Evolutionary conservation across 2,329 filamentous ascomycete genomes (phyloP).

Genomic region (Microdochium nivale): DNA sequence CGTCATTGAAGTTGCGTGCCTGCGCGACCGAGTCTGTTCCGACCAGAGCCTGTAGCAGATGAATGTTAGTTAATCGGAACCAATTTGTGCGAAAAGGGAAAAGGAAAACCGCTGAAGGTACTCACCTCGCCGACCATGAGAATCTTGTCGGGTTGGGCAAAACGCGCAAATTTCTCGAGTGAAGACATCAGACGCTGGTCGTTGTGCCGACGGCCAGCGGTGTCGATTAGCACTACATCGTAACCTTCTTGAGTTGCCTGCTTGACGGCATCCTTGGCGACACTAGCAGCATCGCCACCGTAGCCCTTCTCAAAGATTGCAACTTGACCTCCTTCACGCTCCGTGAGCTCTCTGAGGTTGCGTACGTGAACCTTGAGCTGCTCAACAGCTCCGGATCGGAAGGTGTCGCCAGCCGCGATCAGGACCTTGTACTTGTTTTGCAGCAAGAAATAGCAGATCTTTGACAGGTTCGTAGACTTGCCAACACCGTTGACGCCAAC

Average conservation of each 20-base stretch:
- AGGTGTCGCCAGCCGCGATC: constrained; percentile 91
- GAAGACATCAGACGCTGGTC: constrained; percentile 94
- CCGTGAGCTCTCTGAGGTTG: constrained; percentile 81
- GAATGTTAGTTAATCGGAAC: constrained; percentile 1
- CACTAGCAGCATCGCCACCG: constrained; percentile 91
- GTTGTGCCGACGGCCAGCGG: constrained; percentile 89
- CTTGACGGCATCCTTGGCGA: constrained; percentile 87
- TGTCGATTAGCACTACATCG: constrained; percentile 95
- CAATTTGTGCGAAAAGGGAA: not conserved
- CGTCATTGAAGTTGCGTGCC: constrained; percentile 90
- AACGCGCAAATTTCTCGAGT: constrained; percentile 93
- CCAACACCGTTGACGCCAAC: constrained; percentile 97
- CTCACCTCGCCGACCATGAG: constrained; percentile 76
- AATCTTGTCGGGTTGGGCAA: constrained; percentile 95
- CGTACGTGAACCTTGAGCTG: constrained; percentile 92
- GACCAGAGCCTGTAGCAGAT: constrained; percentile 59
- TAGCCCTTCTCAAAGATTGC: constrained; percentile 97
- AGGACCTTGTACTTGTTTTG: constrained; percentile 96
- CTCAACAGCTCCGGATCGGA: constrained; percentile 93
- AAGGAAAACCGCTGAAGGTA: constrained; percentile 6
- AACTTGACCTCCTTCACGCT: constrained; percentile 74
- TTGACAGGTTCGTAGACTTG: constrained; percentile 95
- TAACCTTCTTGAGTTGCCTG: constrained; percentile 68
- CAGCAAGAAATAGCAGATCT: constrained; percentile 95
- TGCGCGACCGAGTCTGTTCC: constrained; percentile 94